phyloP scores from a whole-genome alignment of 441 rosid genomes.

The Syzygium malaccense region DNA sequence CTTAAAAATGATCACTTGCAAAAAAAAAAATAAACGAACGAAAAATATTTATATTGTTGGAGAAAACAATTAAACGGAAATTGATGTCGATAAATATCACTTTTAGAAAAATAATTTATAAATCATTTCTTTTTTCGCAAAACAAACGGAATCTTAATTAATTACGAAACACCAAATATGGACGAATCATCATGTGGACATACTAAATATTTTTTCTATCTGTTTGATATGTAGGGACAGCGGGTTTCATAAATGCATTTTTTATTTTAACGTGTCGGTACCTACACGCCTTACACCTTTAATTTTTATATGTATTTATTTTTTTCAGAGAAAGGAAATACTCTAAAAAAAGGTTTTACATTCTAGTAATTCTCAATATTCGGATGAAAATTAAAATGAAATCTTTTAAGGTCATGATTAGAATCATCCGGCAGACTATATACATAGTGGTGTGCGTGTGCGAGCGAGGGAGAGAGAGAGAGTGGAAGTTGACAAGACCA shows the following conservation, averaged over 20 bases:
- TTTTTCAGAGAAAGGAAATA: no score
- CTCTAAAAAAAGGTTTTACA: no score
- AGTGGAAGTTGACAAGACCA: neutral
- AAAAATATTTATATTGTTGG: neutral
- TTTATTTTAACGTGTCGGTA: no score
- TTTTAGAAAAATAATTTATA: neutral
- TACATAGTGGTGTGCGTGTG: neutral
- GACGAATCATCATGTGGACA: neutral
- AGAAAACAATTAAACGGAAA: neutral
- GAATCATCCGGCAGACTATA: neutral
- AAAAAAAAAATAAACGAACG: rapidly evolving
- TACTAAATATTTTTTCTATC: neutral
- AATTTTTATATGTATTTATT: no score
- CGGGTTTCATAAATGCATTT: no score
- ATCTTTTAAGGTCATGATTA: no score
- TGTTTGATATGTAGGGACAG: rapidly evolving
- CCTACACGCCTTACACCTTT: rapidly evolving
- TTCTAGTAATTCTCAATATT: no score
- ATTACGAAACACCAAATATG: neutral
- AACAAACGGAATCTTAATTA: neutral
- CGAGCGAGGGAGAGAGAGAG: neutral
- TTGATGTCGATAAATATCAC: neutral
- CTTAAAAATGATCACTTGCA: neutral
- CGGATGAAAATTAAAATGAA: no score
- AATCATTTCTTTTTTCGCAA: neutral